phyloP scores from a whole-genome alignment of 208 protist species.

The Leishmania major region DNA sequence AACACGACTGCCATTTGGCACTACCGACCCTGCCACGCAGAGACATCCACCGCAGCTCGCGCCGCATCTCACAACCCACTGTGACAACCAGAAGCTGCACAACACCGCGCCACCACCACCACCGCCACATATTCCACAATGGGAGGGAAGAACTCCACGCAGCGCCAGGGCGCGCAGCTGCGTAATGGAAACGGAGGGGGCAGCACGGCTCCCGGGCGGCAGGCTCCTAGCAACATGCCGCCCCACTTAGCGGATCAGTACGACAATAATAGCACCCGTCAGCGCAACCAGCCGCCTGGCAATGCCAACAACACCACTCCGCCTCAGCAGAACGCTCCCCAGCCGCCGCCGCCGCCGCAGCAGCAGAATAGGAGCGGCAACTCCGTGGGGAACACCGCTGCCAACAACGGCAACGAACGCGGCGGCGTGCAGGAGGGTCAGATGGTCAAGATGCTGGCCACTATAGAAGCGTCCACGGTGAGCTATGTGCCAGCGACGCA shows the following conservation, averaged over 20 bases:
- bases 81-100: background rate
- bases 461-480: constrained; percentile 85
- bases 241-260: constrained; percentile 76
- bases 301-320: background rate
- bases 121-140: constrained; percentile 5
- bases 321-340: constrained; percentile 17
- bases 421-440: constrained; percentile 88
- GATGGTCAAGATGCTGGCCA: constrained; percentile 92
- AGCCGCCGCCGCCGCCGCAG: constrained; percentile 14
- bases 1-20: background rate
- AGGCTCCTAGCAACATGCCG: constrained; percentile 60
- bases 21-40: background rate
- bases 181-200: constrained; percentile 14
- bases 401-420: constrained; percentile 33
- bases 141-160: constrained; percentile 43
- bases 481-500: constrained; percentile 66
- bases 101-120: background rate
- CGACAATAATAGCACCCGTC: constrained; percentile 43
- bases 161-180: constrained; percentile 25
- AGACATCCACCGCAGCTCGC: background rate
- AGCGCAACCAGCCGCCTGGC: constrained; percentile 12
- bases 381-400: constrained; percentile 23
- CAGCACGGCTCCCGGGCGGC: constrained; percentile 11
- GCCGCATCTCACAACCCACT: background rate
- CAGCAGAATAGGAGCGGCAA: constrained; percentile 36